These are phyloP conservation scores for Begonia masoniana DNA, from an alignment of 306 rosid species.

Conservation along the genomic window DNA sequence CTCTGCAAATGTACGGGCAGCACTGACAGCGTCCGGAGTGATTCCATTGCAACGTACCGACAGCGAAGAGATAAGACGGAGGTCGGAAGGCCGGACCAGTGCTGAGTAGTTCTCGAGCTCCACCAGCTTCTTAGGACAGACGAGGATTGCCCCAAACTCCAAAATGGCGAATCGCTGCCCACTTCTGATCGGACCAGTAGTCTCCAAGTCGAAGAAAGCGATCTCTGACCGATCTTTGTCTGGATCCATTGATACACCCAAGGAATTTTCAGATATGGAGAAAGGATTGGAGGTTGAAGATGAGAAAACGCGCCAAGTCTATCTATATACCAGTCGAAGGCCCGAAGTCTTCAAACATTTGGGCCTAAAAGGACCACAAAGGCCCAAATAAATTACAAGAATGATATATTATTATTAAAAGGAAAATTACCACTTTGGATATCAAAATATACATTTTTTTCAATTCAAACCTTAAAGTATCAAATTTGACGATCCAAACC, in stretches of 20 bases:
- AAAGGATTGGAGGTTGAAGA: not conserved
- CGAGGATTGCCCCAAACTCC: conserved; percentile 84
- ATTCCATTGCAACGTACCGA: conserved; percentile 88
- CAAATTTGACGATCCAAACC: too few species aligned
- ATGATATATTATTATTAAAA: too few species aligned
- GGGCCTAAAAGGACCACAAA: too few species aligned
- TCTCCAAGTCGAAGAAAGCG: conserved; percentile 84
- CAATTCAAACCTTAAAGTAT: too few species aligned
- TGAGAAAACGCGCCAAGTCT: conserved; percentile 8
- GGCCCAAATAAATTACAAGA: too few species aligned
- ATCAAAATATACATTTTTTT: too few species aligned
- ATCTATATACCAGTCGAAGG: not conserved
- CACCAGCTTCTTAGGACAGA: conserved; percentile 70
- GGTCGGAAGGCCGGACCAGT: conserved; percentile 46
- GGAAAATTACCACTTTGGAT: too few species aligned
- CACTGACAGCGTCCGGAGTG: conserved; percentile 34
- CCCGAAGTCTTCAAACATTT: too few species aligned
- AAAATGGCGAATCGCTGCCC: conserved; percentile 44
- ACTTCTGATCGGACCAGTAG: conserved; percentile 61
- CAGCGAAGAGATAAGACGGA: conserved; percentile 43
- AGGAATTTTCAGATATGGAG: not conserved
- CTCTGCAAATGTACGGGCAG: conserved; percentile 56
- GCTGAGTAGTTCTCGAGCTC: conserved; percentile 70
- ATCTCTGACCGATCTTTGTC: conserved; percentile 63
- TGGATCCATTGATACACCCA: conserved; percentile 16